A percentile compares a stretch with the other conserved stretches of the same genome.
Evolutionary conservation across 2,329 filamentous ascomycete genomes (phyloP).

Genomic region (Neofusicoccum sp.): DNA sequence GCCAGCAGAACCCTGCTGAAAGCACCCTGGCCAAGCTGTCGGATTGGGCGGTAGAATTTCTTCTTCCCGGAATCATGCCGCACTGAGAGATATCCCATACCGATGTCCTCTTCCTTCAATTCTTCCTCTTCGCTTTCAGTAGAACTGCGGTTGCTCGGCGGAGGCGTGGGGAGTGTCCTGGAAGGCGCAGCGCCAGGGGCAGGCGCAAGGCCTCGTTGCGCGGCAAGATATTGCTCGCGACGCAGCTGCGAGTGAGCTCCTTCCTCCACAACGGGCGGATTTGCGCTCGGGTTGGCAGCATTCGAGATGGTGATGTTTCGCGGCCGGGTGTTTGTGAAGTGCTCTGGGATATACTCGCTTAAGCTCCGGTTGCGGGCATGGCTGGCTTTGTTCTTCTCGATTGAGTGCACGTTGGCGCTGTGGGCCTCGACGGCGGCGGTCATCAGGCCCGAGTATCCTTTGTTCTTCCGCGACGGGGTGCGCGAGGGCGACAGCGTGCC

Average conservation of each 20-base stretch:
- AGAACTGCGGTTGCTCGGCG: conserved; percentile 64
- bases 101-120: conserved; percentile 41
- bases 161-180: conserved; percentile 65
- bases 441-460: conserved; percentile 46
- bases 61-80: conserved; percentile 63
- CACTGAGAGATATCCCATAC: conserved; percentile 44
- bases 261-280: conserved; percentile 27
- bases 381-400: conserved; percentile 32
- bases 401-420: conserved; percentile 30
- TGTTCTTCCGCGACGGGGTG: conserved; percentile 43
- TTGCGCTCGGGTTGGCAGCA: conserved; percentile 18
- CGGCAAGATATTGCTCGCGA: conserved; percentile 77
- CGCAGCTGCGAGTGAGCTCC: conserved; percentile 52
- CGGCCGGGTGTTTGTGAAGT: conserved; percentile 62
- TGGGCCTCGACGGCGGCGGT: conserved; percentile 41
- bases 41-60: conserved; percentile 78
- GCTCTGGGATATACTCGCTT: conserved; percentile 82
- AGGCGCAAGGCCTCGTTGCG: conserved; percentile 65
- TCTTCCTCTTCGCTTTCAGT: conserved; percentile 56
- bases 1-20: conserved; percentile 94
- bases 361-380: conserved; percentile 77
- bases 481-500: conserved; percentile 35
- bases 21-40: conserved; percentile 83
- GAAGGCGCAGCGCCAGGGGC: conserved; percentile 24
- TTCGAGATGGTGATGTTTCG: conserved; percentile 68